Evolutionary conservation across 805 yeast genomes (phyloP).

Genomic region (Saturnispora dispora): DNA sequence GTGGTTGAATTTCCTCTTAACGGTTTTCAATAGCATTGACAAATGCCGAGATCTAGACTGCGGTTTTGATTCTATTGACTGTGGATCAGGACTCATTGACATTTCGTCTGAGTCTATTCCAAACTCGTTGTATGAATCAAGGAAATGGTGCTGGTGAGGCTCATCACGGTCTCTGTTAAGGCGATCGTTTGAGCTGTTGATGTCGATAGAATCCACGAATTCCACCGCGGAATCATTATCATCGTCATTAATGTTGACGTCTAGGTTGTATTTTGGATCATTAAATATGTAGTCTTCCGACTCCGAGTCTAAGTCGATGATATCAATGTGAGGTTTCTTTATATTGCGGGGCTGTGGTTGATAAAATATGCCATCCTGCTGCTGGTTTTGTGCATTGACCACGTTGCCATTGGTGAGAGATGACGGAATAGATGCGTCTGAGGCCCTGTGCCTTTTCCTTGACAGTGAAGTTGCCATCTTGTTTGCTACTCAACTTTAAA

Average conservation of each 20-base stretch:
- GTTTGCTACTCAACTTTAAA: background rate
- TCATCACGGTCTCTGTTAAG: conserved; percentile 1
- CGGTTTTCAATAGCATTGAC: conserved; percentile 4
- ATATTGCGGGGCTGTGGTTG: conserved; percentile 9
- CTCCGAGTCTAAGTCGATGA: conserved; percentile 34
- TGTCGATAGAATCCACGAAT: conserved; percentile 4
- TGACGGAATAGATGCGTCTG: background rate
- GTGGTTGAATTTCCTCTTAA: conserved; percentile 1
- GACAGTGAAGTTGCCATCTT: conserved; percentile 5
- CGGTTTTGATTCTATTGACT: background rate
- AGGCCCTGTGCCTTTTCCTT: conserved; percentile 6
- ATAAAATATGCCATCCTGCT: background rate
- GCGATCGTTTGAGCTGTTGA: background rate
- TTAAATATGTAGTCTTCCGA: conserved; percentile 29
- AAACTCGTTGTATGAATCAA: background rate
- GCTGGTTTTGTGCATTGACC: background rate
- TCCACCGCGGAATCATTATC: conserved; percentile 10
- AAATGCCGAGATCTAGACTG: conserved; percentile 5
- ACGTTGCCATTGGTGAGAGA: background rate
- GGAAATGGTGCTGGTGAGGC: background rate
- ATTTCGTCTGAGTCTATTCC: background rate
- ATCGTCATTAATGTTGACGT: background rate
- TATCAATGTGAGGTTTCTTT: conserved; percentile 18
- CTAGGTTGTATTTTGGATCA: background rate
- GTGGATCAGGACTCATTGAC: conserved; percentile 3